Base-by-base conservation (phyloP, 2,329 filamentous ascomycete species). In the Gaeumannomyces tritici region DNA sequence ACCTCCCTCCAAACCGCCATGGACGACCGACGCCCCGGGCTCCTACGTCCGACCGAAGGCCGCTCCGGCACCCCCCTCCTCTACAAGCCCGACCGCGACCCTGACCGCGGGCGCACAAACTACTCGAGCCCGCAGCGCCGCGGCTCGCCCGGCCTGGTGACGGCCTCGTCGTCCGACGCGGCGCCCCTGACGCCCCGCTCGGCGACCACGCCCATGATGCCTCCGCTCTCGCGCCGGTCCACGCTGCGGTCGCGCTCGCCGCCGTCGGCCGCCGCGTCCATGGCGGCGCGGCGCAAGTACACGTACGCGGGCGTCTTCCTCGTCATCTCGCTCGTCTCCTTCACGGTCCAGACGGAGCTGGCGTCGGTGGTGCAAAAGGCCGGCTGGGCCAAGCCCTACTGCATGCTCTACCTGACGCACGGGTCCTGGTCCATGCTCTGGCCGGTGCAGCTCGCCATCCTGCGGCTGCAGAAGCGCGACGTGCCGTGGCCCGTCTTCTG, bases 321-420 rank as follows among this genome's bases (percentile, higher is more conserved):
- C 64, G 76, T 89, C 33, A 72, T 97, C 67, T 95, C 90, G 71
- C 80, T 99, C 70, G 78, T 96, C 64, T 89, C 90, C 71, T 99
- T 99, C 73, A 91, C 91, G 59, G 80, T 96, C 7, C 95, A 99
- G 82, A 98, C 95, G 4, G 93, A 98, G 80, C 91, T 96, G 62
- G 93, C 93, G 13, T 88, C 96, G 12, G 93, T 97, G 76, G 95
- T 99, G 65, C 93, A 98, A 77, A 88, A 93, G 73, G 87, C 95
- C 66, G 87, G 89, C 66, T 99, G 95, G 95, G 86, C 96, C 77
- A 99, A 99, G 79, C 91, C 95, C n/a, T 99, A 97, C 78, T 96
- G 91, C 80, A 99, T 99, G 95, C 85, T 99, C 81, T 97, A 96
- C 76, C 82, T 99, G 67, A 99, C 95, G 13, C 95, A 99, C 77